phyloP scores from a whole-genome alignment of 1,284 basidiomycete species.

The Erythrobasidium hasegawianum region DNA sequence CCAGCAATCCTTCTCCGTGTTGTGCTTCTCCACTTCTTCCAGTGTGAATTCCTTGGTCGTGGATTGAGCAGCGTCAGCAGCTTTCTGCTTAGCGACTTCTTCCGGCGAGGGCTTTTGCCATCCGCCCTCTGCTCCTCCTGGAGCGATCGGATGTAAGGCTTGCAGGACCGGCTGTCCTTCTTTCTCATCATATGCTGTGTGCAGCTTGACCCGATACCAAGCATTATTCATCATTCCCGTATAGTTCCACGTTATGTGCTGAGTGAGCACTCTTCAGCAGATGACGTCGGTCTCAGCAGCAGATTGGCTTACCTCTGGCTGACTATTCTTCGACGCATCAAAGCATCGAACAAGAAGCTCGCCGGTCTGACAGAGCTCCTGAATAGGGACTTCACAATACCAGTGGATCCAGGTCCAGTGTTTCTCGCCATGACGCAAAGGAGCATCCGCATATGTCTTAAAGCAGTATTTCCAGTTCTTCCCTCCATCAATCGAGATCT shows the following conservation, averaged over 20 bases:
- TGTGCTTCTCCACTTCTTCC: conserved; percentile 82
- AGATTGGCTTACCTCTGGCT: conserved; percentile 34
- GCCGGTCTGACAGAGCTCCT: conserved; percentile 31
- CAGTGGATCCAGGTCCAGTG: conserved; percentile 33
- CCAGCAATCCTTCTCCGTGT: conserved; percentile 57
- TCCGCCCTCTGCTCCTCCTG: conserved; percentile 34
- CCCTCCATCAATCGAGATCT: conserved; percentile 37
- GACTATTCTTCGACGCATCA: conserved; percentile 38
- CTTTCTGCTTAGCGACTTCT: conserved; percentile 30
- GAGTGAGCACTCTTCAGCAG: neutral
- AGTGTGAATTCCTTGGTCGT: conserved; percentile 57
- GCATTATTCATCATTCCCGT: conserved; percentile 24
- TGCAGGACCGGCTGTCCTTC: conserved; percentile 19
- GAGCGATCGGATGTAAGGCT: conserved; percentile 36
- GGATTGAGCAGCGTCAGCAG: conserved; percentile 13
- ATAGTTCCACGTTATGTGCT: conserved; percentile 39
- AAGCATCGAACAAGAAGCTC: conserved; percentile 36
- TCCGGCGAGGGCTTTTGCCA: conserved; percentile 38
- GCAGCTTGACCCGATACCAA: conserved; percentile 34
- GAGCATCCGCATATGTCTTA: conserved; percentile 32
- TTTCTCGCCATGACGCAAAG: conserved; percentile 38
- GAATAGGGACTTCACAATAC: conserved; percentile 36
- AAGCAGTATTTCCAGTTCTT: conserved; percentile 39
- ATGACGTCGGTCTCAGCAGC: too few species aligned
- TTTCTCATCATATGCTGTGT: conserved; percentile 10